Base-by-base conservation (phyloP, 2,329 filamentous ascomycete species). In the Emericellopsis atlantica region DNA sequence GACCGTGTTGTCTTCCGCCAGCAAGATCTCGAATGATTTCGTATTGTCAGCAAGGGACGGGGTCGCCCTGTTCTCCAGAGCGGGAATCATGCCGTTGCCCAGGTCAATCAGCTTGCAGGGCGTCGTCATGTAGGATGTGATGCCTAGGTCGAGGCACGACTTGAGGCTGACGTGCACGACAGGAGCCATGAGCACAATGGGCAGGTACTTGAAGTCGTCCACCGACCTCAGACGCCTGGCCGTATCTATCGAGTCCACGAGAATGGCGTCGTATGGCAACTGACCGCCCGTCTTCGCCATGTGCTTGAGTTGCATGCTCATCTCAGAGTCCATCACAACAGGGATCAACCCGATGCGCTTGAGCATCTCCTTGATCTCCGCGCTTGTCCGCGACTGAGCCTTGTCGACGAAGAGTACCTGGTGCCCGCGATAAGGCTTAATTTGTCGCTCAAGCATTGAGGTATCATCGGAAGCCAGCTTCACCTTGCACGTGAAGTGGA, bases 51-150 rank as follows among this genome's bases (percentile, higher is more conserved):
- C 87, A 40, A 94, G 79, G 11, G 87, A 85, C 2, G 90, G 90
- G 11, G 89, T 92, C 6, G 90, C 89, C 40, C 90, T 76, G 52
- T 93, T 93, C 63, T 96, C 92, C 21, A 98, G 70, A 4, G 92
- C 92, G 6, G 92, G 92, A 15, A 96, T 84, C 75, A 98, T 89
- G 49, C 89, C 90, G 54, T 96, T 96, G 45, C 88, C 89, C 44
- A 98, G 69, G 59, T 98, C 92, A 47, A 95, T 94, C 5, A 90
- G 78, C 54, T 90, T 76, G 63, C 92, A 96, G 8, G 92, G 92
- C 14, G 88, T 95, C 2, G 92, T 96, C 88, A 96, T 95, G 62
- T 95, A 96, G 39, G 89, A 95, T n/a, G 89, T 93, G 50, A 98
- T 95, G 47, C 92, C 90, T 48, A 96, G 74, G 58, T 96, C 92